A percentile compares a stretch with the other conserved stretches of the same genome.
Conservation (phyloP, 179 eudicot genomes). For the Nepenthes alata region DNA sequence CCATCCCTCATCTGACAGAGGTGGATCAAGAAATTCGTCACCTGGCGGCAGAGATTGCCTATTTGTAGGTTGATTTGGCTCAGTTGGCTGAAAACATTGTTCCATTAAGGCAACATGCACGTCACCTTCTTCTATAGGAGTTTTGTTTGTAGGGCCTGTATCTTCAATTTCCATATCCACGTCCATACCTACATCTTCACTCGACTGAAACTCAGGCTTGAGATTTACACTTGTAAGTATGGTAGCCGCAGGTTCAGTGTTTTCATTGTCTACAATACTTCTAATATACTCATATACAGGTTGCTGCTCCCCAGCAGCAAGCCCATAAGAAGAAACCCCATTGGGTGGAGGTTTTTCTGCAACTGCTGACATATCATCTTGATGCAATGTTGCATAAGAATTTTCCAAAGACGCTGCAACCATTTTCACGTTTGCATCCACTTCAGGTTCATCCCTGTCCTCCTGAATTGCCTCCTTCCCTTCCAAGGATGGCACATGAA, state of each 20-base stretch:
- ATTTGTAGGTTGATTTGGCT: constrained; percentile 9
- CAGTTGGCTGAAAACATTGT: constrained; percentile 18
- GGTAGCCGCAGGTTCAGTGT: constrained; percentile 15
- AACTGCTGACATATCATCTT: constrained; percentile 8
- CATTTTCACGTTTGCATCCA: constrained; percentile 12
- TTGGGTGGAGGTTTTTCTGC: constrained; percentile 13
- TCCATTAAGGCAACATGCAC: constrained; percentile 11
- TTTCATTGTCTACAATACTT: constrained; percentile 14
- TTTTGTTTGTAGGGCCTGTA: constrained; percentile 13
- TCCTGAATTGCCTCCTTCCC: constrained; percentile 15
- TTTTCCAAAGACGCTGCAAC: constrained; percentile 10
- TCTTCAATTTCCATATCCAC: constrained; percentile 98
- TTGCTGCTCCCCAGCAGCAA: constrained; percentile 9
- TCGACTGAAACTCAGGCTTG: constrained; percentile 18
- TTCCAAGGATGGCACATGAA: constrained; percentile 13
- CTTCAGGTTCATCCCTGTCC: constrained; percentile 13
- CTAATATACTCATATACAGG: constrained; percentile 8
- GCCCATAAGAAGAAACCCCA: constrained; percentile 14
- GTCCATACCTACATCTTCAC: constrained; percentile 77
- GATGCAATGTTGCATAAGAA: constrained; percentile 11
- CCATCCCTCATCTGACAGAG: constrained; percentile 79
- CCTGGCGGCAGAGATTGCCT: constrained; percentile 18
- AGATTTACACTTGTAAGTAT: constrained; percentile 19
- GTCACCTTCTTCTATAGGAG: constrained; percentile 7
- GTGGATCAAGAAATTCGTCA: constrained; percentile 33